phyloP scores from a whole-genome alignment of 2,329 filamentous ascomycete genomes.

The Chrysoporthe puriensis region DNA sequence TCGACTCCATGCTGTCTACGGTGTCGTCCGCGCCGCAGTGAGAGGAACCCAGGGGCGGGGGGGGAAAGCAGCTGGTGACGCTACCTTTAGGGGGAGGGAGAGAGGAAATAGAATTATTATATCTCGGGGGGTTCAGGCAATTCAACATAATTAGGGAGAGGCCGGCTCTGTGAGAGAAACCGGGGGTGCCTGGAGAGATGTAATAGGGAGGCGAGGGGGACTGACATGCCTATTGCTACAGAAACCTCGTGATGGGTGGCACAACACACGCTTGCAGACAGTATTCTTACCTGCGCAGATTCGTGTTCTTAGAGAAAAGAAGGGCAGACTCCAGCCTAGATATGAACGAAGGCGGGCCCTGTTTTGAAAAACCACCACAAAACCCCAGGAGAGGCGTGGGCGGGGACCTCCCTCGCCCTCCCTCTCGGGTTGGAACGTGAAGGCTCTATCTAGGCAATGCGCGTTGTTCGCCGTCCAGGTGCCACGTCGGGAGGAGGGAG shows the following conservation, averaged over 20 bases:
- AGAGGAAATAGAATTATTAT: too few relatives aligned
- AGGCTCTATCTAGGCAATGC: too few relatives aligned
- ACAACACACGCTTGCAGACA: background rate
- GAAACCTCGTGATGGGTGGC: background rate
- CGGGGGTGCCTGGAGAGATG: background rate
- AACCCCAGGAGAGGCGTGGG: background rate
- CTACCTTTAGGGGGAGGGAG: too few relatives aligned
- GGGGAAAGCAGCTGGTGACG: too few relatives aligned
- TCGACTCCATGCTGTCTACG: slow-evolving; percentile 47
- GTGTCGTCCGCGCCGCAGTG: slow-evolving; percentile 30
- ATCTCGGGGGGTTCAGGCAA: background rate
- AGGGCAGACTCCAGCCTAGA: background rate
- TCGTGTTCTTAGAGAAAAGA: background rate
- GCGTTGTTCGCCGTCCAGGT: too few relatives aligned
- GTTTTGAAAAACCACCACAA: background rate
- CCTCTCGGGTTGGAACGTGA: too few relatives aligned
- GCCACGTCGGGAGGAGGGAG: too few relatives aligned
- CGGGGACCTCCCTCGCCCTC: too few relatives aligned
- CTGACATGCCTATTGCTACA: background rate
- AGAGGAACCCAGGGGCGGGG: too few relatives aligned
- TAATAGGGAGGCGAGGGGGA: background rate
- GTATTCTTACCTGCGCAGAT: too few relatives aligned
- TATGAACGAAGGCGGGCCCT: background rate
- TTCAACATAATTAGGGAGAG: background rate
- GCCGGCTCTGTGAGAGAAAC: background rate